These are phyloP conservation scores for Symbiodinium pilosum DNA, from an alignment of 73 alveolate genomes.

Conservation along the genomic window DNA sequence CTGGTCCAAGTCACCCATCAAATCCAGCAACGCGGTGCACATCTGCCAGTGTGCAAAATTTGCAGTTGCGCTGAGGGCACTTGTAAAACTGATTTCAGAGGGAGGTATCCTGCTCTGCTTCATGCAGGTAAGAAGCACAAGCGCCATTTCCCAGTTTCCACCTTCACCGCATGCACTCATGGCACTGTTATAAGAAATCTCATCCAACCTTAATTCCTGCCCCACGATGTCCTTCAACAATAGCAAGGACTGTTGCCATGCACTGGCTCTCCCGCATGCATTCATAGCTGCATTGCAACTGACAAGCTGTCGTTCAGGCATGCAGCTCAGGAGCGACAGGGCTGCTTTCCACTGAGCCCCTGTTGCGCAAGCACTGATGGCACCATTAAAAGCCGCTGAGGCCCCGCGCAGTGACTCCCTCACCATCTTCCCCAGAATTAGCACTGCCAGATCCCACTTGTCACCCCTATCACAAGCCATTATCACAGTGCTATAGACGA, in stretches of 20 bases:
- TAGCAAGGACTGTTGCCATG: slow-evolving; percentile 14
- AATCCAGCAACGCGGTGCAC: slow-evolving; percentile 7
- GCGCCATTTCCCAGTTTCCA: slow-evolving; percentile 49
- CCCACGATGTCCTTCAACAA: not conserved
- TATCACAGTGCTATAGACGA: not conserved
- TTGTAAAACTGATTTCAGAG: slow-evolving; percentile 43
- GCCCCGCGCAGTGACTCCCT: not conserved
- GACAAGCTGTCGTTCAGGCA: slow-evolving; percentile 45
- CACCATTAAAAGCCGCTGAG: slow-evolving; percentile 24
- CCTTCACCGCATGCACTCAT: slow-evolving; percentile 28
- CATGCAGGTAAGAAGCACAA: not conserved
- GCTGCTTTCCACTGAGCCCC: slow-evolving; percentile 63
- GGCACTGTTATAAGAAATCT: slow-evolving; percentile 38
- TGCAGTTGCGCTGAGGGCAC: slow-evolving; percentile 20
- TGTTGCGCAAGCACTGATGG: slow-evolving; percentile 49
- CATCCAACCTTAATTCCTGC: not conserved
- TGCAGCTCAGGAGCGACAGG: not conserved
- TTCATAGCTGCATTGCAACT: slow-evolving; percentile 69
- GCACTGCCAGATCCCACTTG: slow-evolving; percentile 40
- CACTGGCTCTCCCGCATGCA: slow-evolving; percentile 34
- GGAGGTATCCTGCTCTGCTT: not conserved
- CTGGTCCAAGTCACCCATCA: not conserved
- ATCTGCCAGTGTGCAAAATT: slow-evolving; percentile 14
- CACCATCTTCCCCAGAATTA: not conserved
- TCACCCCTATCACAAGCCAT: slow-evolving; percentile 39